A percentile compares a stretch with the other conserved stretches of the same genome.
Conservation (phyloP, 2,329 filamentous ascomycete species). For the Xylaria sp. region DNA sequence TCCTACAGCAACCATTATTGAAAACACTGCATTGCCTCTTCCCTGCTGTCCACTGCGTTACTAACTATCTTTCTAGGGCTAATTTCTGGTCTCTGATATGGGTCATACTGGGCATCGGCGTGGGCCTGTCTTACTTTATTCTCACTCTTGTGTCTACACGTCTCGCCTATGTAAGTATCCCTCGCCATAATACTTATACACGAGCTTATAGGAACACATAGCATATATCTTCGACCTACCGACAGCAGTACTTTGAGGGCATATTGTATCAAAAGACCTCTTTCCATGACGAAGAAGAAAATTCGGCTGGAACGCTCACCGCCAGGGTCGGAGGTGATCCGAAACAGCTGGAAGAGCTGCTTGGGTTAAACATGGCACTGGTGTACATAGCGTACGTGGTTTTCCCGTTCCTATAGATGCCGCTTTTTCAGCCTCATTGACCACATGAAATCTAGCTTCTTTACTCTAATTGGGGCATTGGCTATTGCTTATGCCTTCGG, state of each 20-base stretch:
- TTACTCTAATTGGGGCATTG: constrained; percentile 73
- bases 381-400: constrained; percentile 62
- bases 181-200: not conserved
- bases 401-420: not conserved
- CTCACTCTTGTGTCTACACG: constrained; percentile 58
- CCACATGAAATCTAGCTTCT: constrained; percentile 53
- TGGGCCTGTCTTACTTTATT: constrained; percentile 65
- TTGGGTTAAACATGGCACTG: constrained; percentile 72
- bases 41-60: not conserved
- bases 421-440: not conserved
- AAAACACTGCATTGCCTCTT: not conserved
- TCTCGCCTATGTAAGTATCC: constrained; percentile 54
- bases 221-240: constrained; percentile 64
- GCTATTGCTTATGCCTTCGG: constrained; percentile 76
- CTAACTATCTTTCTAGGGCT: constrained; percentile 45
- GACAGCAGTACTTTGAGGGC: constrained; percentile 69
- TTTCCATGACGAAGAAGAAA: constrained; percentile 70
- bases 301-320: constrained; percentile 70
- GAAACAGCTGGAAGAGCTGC: constrained; percentile 69
- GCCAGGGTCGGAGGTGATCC: constrained; percentile 67
- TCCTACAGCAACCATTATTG: not conserved
- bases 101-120: constrained; percentile 65
- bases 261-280: constrained; percentile 69
- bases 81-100: constrained; percentile 76
- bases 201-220: constrained; percentile 36